A percentile compares a stretch with the other conserved stretches of the same genome.
Conservation (phyloP, 345 rosid genomes). For the Trapa incisa region DNA sequence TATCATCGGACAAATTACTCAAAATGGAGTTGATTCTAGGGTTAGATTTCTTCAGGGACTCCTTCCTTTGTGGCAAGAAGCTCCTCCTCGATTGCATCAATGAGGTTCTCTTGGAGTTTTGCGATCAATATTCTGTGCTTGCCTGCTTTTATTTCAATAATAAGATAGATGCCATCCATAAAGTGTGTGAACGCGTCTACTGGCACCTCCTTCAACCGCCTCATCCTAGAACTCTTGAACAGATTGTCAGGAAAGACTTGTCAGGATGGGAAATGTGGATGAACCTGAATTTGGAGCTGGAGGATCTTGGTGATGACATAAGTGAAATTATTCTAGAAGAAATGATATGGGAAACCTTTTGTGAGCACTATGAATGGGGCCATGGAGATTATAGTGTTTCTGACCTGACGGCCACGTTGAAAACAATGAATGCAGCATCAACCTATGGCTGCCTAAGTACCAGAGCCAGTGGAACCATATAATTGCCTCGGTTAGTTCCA, state of each 20-base stretch:
- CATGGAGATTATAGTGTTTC: slow-evolving; percentile 10
- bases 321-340: slow-evolving; percentile 50
- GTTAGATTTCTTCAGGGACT: slow-evolving; percentile 40
- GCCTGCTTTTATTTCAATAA: slow-evolving; percentile 42
- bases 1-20: slow-evolving; percentile 50
- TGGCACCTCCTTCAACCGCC: slow-evolving; percentile 67
- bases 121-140: slow-evolving; percentile 28
- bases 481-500: neutral
- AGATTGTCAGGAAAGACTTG: slow-evolving; percentile 62
- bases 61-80: slow-evolving; percentile 33
- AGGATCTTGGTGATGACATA: slow-evolving; percentile 32
- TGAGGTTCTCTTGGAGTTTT: slow-evolving; percentile 62
- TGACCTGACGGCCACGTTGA: slow-evolving; percentile 11
- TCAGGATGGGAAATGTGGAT: slow-evolving; percentile 50
- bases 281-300: slow-evolving; percentile 39
- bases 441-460: neutral
- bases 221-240: slow-evolving; percentile 58
- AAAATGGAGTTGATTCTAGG: slow-evolving; percentile 42
- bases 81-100: slow-evolving; percentile 65
- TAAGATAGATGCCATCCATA: slow-evolving; percentile 24
- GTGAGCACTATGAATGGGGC: slow-evolving; percentile 25
- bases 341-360: slow-evolving; percentile 22
- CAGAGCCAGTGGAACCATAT: neutral
- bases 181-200: slow-evolving; percentile 53
- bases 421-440: neutral